Evolutionary conservation across 805 yeast genomes (phyloP), one percentile per base, ranked within the genome.

Genomic region (Suhomyces faveliae): DNA sequence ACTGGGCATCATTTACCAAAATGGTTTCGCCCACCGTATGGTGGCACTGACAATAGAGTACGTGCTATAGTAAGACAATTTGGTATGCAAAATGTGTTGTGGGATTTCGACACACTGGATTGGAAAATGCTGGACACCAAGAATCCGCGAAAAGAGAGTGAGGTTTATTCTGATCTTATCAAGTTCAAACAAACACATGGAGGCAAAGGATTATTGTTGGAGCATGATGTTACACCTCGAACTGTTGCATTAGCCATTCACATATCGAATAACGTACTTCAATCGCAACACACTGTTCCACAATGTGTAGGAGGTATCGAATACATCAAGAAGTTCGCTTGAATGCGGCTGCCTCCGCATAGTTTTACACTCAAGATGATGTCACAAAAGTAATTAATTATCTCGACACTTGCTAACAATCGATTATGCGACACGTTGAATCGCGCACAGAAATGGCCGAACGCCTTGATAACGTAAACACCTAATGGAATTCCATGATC

Each of bases 1-100:
- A 90, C 97, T 0, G 87, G 89, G 0, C 74, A 83, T 22, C 91
- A 90, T 58, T 62, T 87, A 8, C 99, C 99, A 5, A 85, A 85
- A 59, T 92, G 92, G 87, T 92, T 87, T 64, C 78, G 99, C 55
- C 99, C 99, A 0, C 99, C 99, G 0, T 92, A 89, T 62, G 99
- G 98, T 0, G 97, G 96, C 0, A 76, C 89, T 27, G 99, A 92
- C 68, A 85, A 90, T 62, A 72, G 98, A 46, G 86, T 92, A 0
- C 72, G 98, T 48, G 70, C 83, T 1, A 87, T 92, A 46, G 78
- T 89, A 12, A 73, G 91, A 45, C 87, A 85, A 66, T 86, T 92
- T 64, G 96, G 97, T 0, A 78, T 92, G 76, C 89, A 85, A 58
- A 81, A 87, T 4, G 97, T 87, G 21, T 67, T 92, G 27, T 92